Conservation (phyloP, 768 basidiomycete genomes). For the Boletus speciosus region DNA sequence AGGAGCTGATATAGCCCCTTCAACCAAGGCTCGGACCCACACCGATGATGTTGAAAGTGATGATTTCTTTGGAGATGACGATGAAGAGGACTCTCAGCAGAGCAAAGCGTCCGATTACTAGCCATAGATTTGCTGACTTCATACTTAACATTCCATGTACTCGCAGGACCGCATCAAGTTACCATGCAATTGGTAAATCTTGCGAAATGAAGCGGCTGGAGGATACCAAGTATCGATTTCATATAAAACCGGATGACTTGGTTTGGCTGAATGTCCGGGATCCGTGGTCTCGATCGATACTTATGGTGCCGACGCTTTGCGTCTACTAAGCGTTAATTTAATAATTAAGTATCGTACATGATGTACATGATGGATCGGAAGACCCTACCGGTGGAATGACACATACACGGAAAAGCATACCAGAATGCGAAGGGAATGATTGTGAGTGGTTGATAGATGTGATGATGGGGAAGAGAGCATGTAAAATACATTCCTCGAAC, state of each 20-base stretch:
- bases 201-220: too few relatives aligned
- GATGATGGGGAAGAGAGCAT: background rate
- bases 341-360: conserved; percentile 1
- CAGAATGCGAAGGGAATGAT: conserved; percentile 2
- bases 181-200: too few relatives aligned
- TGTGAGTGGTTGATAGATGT: background rate
- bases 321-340: background rate
- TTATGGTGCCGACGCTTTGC: background rate
- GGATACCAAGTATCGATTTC: too few relatives aligned
- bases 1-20: conserved; percentile 1
- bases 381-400: conserved; percentile 2
- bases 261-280: background rate
- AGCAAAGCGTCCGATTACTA: conserved; percentile 16
- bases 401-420: conserved; percentile 3
- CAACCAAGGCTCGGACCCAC: conserved; percentile 2
- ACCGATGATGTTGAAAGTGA: conserved; percentile 19
- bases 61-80: conserved; percentile 30
- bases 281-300: background rate
- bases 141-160: conserved; percentile 47
- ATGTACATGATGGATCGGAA: background rate
- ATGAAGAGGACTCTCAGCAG: conserved; percentile 15
- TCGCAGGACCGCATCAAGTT: conserved; percentile 60
- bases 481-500: conserved; percentile 3
- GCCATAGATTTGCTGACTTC: background rate
- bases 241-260: too few relatives aligned